Percentiles rank a stretch among this genome's conserved stretches.
These are phyloP conservation scores for Scutellaria galericulata DNA, from an alignment of 257 asterid species.

Conservation along the genomic window DNA sequence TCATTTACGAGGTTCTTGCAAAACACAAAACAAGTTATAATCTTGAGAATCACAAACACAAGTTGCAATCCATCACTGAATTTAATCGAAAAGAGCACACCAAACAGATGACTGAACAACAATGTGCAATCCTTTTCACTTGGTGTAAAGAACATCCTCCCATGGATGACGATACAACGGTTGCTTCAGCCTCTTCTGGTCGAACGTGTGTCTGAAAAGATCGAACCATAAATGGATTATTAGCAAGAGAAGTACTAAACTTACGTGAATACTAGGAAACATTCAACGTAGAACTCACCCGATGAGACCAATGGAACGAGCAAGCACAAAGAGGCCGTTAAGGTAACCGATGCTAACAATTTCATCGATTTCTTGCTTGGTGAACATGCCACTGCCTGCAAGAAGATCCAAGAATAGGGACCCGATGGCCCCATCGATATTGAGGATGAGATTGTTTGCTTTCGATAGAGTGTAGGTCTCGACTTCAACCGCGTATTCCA, in stretches of 20 bases:
- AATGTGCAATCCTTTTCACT: slow-evolving; percentile 47
- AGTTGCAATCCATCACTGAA: slow-evolving; percentile 37
- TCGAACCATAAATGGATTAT: slow-evolving; percentile 11
- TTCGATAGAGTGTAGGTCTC: slow-evolving; percentile 93
- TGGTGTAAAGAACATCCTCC: slow-evolving; percentile 99
- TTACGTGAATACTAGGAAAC: neutral
- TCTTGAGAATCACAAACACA: slow-evolving; percentile 25
- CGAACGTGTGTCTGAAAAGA: slow-evolving; percentile 81
- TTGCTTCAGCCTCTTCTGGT: slow-evolving; percentile 97
- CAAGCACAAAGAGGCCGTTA: slow-evolving; percentile 94
- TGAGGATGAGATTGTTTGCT: slow-evolving; percentile 91
- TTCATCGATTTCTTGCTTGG: slow-evolving; percentile 90
- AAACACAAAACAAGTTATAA: slow-evolving; percentile 30
- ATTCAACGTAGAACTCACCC: slow-evolving; percentile 60
- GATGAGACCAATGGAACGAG: slow-evolving; percentile 98
- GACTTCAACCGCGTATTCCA: slow-evolving; percentile 95
- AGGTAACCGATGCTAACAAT: slow-evolving; percentile 89
- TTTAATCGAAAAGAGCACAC: slow-evolving; percentile 37
- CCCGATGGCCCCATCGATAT: slow-evolving; percentile 97
- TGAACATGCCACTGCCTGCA: slow-evolving; percentile 99
- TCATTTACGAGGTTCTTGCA: slow-evolving; percentile 26
- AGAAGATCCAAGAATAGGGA: slow-evolving; percentile 96
- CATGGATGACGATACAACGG: slow-evolving; percentile 99
- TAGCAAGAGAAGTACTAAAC: neutral
- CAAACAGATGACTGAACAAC: slow-evolving; percentile 30